A percentile compares a stretch with the other conserved stretches of the same genome.
These are phyloP conservation scores for Globisporangium irregulare DNA, from an alignment of 352 stramenopile species.

Conservation along the genomic window DNA sequence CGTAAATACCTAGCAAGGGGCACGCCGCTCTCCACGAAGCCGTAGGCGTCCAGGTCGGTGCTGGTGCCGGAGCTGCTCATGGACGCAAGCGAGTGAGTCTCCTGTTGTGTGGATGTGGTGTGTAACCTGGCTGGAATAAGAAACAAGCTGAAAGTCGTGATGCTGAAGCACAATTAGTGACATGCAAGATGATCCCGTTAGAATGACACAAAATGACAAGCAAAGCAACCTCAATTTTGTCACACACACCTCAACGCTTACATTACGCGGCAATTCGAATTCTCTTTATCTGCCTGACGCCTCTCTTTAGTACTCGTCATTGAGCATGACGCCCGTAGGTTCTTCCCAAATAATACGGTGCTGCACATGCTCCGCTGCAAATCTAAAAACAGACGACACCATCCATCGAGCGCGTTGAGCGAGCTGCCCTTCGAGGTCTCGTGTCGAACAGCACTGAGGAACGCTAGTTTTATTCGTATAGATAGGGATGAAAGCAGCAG, in stretches of 20 bases:
- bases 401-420: neutral
- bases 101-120: neutral
- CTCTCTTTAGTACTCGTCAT: neutral
- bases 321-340: neutral
- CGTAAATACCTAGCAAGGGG: neutral
- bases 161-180: neutral
- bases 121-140: neutral
- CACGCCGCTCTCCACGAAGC: constrained; percentile 6
- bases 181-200: neutral
- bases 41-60: neutral
- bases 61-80: neutral
- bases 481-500: neutral
- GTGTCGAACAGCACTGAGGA: neutral
- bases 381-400: neutral
- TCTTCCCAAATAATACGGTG: neutral
- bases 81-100: neutral
- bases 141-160: neutral
- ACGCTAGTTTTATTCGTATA: neutral
- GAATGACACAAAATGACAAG: neutral
- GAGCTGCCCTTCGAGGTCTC: neutral
- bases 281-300: neutral
- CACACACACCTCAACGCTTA: neutral
- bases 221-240: neutral
- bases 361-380: neutral
- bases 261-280: neutral